Base-by-base conservation (phyloP, 2,329 filamentous ascomycete genomes). In the Sphaerulina musiva region DNA sequence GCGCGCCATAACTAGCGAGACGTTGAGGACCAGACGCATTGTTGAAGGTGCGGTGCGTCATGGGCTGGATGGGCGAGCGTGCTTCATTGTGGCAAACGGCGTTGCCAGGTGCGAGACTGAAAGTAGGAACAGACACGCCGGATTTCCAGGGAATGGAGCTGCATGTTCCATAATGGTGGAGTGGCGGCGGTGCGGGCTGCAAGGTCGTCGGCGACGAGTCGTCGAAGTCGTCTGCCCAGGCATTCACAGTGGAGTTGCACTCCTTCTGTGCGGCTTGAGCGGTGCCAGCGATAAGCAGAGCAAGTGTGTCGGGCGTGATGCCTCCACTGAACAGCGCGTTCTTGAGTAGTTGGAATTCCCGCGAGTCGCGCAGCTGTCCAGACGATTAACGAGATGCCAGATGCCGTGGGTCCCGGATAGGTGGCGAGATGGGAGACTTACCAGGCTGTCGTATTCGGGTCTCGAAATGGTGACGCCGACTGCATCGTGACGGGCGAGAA, bases 371-470 rank as follows among this genome's bases (percentile, higher is more conserved):
- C 26, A 70, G 65, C 73, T 75, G 48, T 38, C 7, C 46, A 1
- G 7, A n/a, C 9, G 42, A 54, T 48, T 34, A 29, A 11, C n/a
- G 40, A 23, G 32, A 14, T 10, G 20, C 20, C 20, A 23, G 32
- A 14, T 10, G 20, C 20, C 20, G 20, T 20, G 20, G 10, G 11
- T 43, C 17, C 14, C 17, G 34, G 12, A 38, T n/a, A 11, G 10
- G 11, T 11, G 17, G 32, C 6, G 14, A 42, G 32, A 2, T 10
- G 20, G 12, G 39, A 10, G 10, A 36, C 76, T 68, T 61, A 83
- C 74, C 56, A 89, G 74, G 46, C 68, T 69, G 47, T 84, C 77
- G 69, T 89, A 81, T 64, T 89, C 83, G 47, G 71, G 68, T 64
- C 77, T 81, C 38, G 79, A 72, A 51, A 89, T 78, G 53, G 75